Conservation (phyloP, 768 basidiomycete genomes). For the Russula vinacea region DNA sequence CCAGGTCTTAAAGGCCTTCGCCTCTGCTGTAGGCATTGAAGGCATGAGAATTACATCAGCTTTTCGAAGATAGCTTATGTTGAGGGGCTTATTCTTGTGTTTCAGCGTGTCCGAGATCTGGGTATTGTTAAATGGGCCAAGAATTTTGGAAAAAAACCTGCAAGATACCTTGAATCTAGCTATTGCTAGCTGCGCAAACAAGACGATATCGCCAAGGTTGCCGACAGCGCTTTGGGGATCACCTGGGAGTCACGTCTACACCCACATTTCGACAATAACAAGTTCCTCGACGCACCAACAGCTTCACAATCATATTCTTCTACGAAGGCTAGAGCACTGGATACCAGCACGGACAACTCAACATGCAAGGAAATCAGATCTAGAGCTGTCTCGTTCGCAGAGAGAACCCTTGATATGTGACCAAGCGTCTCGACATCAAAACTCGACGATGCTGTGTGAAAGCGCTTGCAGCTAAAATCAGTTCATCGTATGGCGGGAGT, state of each 20-base stretch:
- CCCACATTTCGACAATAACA: background rate
- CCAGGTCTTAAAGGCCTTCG: slow-evolving; percentile 48
- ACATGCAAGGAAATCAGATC: slow-evolving; percentile 70
- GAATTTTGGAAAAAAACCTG: background rate
- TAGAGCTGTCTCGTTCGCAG: slow-evolving; percentile 53
- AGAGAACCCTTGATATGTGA: slow-evolving; percentile 65
- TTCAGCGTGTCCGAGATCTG: slow-evolving; percentile 55
- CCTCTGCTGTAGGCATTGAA: slow-evolving; percentile 45
- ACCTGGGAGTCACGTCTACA: slow-evolving; percentile 43
- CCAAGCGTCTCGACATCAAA: slow-evolving; percentile 69
- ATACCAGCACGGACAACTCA: slow-evolving; percentile 61
- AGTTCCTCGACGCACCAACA: slow-evolving; percentile 53
- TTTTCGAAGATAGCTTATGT: slow-evolving; percentile 49
- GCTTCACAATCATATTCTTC: slow-evolving; percentile 78
- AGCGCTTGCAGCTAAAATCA: slow-evolving; percentile 46
- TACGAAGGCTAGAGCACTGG: slow-evolving; percentile 56
- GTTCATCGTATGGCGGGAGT: slow-evolving; percentile 8
- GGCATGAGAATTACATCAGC: slow-evolving; percentile 45
- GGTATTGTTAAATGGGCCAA: background rate
- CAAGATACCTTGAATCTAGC: slow-evolving; percentile 59
- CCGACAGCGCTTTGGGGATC: slow-evolving; percentile 81
- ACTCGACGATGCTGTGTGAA: slow-evolving; percentile 48
- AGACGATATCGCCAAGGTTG: slow-evolving; percentile 73
- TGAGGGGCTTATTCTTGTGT: slow-evolving; percentile 46
- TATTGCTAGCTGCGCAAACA: slow-evolving; percentile 65